Percentiles rank a stretch among this genome's conserved stretches.
Conservation (phyloP, 2,329 filamentous ascomycete genomes). For the Arthrobotrys iridis region DNA sequence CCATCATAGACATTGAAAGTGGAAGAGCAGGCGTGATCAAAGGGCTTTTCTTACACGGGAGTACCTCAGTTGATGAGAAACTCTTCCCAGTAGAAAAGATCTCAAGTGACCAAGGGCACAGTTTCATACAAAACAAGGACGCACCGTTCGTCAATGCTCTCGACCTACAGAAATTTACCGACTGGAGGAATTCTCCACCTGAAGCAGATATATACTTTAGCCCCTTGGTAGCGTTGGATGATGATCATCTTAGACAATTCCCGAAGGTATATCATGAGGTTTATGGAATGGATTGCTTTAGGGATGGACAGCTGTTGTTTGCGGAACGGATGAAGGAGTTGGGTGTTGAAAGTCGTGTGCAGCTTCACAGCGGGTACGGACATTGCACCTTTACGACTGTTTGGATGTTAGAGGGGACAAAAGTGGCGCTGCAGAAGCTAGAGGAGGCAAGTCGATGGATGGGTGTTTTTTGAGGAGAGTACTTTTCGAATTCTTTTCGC, state of each 20-base stretch:
- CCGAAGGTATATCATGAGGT: constrained; percentile 32
- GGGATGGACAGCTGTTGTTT: constrained; percentile 45
- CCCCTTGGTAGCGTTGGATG: constrained; percentile 35
- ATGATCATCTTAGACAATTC: constrained; percentile 25
- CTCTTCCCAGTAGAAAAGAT: constrained; percentile 41
- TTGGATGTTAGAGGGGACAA: constrained; percentile 18
- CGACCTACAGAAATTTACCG: constrained; percentile 2
- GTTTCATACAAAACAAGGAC: constrained; percentile 42
- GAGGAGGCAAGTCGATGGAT: constrained; percentile 13
- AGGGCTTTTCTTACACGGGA: constrained; percentile 27
- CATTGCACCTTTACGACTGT: constrained; percentile 17
- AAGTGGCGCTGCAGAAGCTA: constrained; percentile 5
- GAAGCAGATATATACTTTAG: constrained; percentile 42
- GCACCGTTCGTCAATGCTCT: constrained; percentile 21
- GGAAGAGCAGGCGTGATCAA: constrained; percentile 16
- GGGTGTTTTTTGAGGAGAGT: constrained; percentile 27
- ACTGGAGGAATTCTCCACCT: constrained; percentile 42
- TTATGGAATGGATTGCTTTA: constrained; percentile 48
- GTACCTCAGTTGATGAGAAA: constrained; percentile 1
- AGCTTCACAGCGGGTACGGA: constrained; percentile 28
- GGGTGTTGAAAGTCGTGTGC: constrained; percentile 9
- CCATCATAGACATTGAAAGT: constrained; percentile 34
- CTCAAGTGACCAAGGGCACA: background rate
- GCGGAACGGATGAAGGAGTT: constrained; percentile 36
- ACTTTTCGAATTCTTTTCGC: too few relatives aligned